These are phyloP conservation scores for Lichina pygmaea DNA, from an alignment of 495 filamentous ascomycete genomes.

Conservation along the genomic window DNA sequence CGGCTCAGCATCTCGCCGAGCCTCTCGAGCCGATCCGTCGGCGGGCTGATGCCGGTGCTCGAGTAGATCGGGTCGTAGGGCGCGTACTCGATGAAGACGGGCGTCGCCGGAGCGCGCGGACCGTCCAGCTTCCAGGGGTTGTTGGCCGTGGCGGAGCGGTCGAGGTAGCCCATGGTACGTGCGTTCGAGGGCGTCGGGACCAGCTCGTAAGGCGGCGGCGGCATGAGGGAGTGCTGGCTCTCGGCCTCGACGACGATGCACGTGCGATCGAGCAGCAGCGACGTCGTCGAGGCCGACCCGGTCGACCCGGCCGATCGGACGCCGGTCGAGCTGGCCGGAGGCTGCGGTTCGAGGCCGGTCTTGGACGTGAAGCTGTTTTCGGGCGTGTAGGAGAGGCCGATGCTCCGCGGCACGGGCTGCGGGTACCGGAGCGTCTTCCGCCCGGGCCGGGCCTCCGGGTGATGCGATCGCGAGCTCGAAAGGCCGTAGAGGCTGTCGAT, in stretches of 20 bases:
- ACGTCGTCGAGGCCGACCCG: neutral
- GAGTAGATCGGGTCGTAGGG: conserved; percentile 35
- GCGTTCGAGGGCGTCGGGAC: conserved; percentile 19
- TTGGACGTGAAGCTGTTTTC: neutral
- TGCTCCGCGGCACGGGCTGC: neutral
- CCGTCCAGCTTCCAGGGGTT: conserved; percentile 14
- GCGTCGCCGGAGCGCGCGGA: conserved; percentile 12
- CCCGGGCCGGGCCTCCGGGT: neutral
- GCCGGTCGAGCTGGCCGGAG: neutral
- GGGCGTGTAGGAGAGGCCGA: neutral
- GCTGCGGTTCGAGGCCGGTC: neutral
- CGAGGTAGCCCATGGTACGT: conserved; percentile 19
- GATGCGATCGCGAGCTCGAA: conserved; percentile 30
- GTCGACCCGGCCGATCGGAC: neutral
- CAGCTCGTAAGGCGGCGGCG: conserved; percentile 20
- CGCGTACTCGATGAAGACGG: conserved; percentile 42
- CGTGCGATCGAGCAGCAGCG: neutral
- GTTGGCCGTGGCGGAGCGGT: conserved; percentile 11
- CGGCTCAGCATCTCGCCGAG: conserved; percentile 24
- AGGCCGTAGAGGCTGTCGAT: conserved; percentile 82
- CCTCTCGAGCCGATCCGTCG: conserved; percentile 34
- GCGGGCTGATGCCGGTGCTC: conserved; percentile 31
- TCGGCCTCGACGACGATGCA: conserved; percentile 4
- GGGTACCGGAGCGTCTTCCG: neutral
- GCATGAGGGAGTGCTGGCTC: conserved; percentile 4